phyloP scores from a whole-genome alignment of 2,329 filamentous ascomycete genomes.

The Fusarium sterilihyphosum region DNA sequence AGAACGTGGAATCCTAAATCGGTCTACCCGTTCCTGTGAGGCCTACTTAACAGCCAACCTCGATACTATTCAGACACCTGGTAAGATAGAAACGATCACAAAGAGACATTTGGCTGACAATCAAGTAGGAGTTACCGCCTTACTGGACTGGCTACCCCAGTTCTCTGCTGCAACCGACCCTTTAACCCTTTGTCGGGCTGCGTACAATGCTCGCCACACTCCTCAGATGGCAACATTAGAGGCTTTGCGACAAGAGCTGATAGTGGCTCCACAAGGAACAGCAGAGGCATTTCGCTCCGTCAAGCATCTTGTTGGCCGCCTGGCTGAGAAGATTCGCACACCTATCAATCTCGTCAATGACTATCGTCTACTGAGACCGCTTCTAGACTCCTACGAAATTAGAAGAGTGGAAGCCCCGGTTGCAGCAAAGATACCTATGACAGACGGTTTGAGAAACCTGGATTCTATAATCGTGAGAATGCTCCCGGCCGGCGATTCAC shows the following conservation, averaged over 20 bases:
- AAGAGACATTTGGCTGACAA: neutral
- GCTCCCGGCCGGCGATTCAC: conserved; percentile 24
- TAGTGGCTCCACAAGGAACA: neutral
- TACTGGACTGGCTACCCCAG: conserved; percentile 20
- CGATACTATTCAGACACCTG: neutral
- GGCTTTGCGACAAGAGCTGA: conserved; percentile 12
- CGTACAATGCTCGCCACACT: conserved; percentile 26
- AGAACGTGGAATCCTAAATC: conserved; percentile 29
- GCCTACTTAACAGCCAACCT: conserved; percentile 1
- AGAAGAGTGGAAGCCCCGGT: conserved; percentile 24
- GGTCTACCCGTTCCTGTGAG: conserved; percentile 18
- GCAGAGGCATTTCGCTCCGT: conserved; percentile 42
- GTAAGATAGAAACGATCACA: neutral
- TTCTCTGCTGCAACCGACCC: neutral
- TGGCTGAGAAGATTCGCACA: conserved; percentile 55
- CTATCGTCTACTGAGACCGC: conserved; percentile 38
- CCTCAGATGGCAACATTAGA: conserved; percentile 25
- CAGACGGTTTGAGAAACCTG: conserved; percentile 45
- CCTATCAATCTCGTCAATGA: conserved; percentile 51
- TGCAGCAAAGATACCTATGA: conserved; percentile 30
- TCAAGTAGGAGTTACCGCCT: neutral
- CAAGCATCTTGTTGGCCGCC: conserved; percentile 56
- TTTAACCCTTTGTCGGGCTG: conserved; percentile 7
- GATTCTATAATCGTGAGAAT: conserved; percentile 48
- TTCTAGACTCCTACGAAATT: conserved; percentile 48